phyloP scores from a whole-genome alignment of 768 basidiomycete genomes.

The Trametes cingulata region DNA sequence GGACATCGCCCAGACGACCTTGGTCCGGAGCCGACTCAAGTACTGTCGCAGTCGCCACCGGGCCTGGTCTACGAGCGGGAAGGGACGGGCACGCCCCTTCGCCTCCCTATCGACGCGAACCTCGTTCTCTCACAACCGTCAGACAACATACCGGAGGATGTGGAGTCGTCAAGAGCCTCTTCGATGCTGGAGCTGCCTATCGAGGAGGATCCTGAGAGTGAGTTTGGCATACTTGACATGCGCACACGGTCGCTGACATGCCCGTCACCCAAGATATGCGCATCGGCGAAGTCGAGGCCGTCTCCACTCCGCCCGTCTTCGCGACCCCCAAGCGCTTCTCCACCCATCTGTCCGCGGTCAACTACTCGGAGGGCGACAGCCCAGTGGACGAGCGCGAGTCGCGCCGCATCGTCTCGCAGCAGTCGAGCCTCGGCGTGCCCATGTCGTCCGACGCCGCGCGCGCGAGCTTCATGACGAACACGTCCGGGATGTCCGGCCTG shows the following conservation, averaged over 20 bases:
- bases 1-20: constrained; percentile 22
- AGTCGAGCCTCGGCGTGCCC: constrained; percentile 27
- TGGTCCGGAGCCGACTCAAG: constrained; percentile 22
- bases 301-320: constrained; percentile 50
- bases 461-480: constrained; percentile 60
- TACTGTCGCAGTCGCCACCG: constrained; percentile 23
- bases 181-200: constrained; percentile 34
- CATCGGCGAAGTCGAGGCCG: constrained; percentile 51
- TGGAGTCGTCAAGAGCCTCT: constrained; percentile 37
- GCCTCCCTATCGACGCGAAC: constrained; percentile 31
- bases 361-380: constrained; percentile 17
- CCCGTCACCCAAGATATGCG: constrained; percentile 44
- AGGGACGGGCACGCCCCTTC: constrained; percentile 26
- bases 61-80: constrained; percentile 10
- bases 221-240: constrained; percentile 30
- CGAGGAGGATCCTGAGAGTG: constrained; percentile 43
- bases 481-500: constrained; percentile 67
- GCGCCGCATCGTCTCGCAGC: constrained; percentile 24
- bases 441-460: constrained; percentile 38
- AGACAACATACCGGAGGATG: constrained; percentile 37
- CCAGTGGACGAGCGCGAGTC: background rate
- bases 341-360: constrained; percentile 29
- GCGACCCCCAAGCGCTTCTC: constrained; percentile 40
- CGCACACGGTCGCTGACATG: constrained; percentile 3
- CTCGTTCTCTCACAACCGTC: constrained; percentile 26